These are phyloP conservation scores for Fusarium pseudograminearum DNA, from an alignment of 2,329 filamentous ascomycete species.

Conservation along the genomic window DNA sequence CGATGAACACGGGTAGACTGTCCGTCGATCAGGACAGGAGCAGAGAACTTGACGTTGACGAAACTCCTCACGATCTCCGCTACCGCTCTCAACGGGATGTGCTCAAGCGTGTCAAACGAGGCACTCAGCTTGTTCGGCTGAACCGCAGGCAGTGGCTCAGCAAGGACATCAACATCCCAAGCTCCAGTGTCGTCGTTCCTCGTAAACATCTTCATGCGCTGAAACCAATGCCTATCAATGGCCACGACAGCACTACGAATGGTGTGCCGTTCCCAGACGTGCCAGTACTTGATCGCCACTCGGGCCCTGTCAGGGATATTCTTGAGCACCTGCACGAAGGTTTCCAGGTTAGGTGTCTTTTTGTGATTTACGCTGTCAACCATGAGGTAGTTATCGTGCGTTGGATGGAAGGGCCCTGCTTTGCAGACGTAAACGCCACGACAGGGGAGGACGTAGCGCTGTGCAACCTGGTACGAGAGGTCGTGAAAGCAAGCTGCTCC, in stretches of 20 bases:
- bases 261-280: conserved; percentile 69
- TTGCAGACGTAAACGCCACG: conserved; percentile 85
- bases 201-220: conserved; percentile 91
- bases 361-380: conserved; percentile 85
- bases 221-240: conserved; percentile 94
- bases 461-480: conserved; percentile 94
- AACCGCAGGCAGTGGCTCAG: conserved; percentile 80
- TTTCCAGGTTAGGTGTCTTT: conserved; percentile 77
- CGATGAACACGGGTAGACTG: conserved; percentile 74
- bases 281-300: conserved; percentile 23
- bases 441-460: conserved; percentile 90
- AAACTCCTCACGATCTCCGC: conserved; percentile 94
- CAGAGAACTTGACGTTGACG: conserved; percentile 88
- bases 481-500: conserved; percentile 95
- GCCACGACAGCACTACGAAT: conserved; percentile 91
- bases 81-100: conserved; percentile 86
- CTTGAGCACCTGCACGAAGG: conserved; percentile 56
- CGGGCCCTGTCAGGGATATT: conserved; percentile 26
- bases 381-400: conserved; percentile 58
- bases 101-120: conserved; percentile 90
- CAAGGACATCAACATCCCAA: conserved; percentile 93
- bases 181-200: conserved; percentile 90
- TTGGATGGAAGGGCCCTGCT: conserved; percentile 9
- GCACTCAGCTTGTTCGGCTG: conserved; percentile 80
- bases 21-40: conserved; percentile 95